Base-by-base conservation (phyloP, 768 basidiomycete species). In the Asterophora lycoperdoides region DNA sequence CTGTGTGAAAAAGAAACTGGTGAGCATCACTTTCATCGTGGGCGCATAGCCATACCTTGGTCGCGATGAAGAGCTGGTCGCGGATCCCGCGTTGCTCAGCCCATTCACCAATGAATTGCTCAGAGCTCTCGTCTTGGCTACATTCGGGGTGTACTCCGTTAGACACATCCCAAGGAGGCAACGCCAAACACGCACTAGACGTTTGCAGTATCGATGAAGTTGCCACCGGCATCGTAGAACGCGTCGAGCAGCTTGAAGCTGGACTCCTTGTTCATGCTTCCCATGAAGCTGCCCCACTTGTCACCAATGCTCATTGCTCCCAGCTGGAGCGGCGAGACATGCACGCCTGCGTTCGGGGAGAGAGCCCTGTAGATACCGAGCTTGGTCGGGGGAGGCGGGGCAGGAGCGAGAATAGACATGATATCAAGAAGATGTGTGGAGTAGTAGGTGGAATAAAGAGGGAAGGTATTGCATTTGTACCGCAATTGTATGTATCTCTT, bases 41-140 rank as follows among this genome's bases (percentile, higher is more conserved):
- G 54, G 17, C n/a, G 23, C 6, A 23, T 23, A 23, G 23, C 3
- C 23, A 6, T 43, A 76, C 72, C 67, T 79, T 70, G 26, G 70
- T 65, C 6, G 74, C 71, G 39, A 79, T 68, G 48, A 78, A 73
- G 10, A 80, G 63, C 52, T 75, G 71, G 51, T 79, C 73, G 3
- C 79, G 64, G 39, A 72, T 73, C 0, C 67, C 68, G 18, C 75
- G 64, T 26, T 61, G 51, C 52, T 75, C 69, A 45, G 73, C 72
- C 78, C 77, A 81, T 56, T 79, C 77, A 2, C 78, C 79, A 26
- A 79, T 68, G 54, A 74, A 74, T 43, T 53, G 44, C 58, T 86
- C 82, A 3, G 78, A 80, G n/a, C 70, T 57, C 51, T 76, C 80
- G 47, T 80, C 72, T 53, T 83, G 79, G 46, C 74, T 77, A 6